Evolutionary conservation across 257 asterid genomes (phyloP), one percentile per base, ranked within the genome.

Genomic region (Ehretia macrophylla): DNA sequence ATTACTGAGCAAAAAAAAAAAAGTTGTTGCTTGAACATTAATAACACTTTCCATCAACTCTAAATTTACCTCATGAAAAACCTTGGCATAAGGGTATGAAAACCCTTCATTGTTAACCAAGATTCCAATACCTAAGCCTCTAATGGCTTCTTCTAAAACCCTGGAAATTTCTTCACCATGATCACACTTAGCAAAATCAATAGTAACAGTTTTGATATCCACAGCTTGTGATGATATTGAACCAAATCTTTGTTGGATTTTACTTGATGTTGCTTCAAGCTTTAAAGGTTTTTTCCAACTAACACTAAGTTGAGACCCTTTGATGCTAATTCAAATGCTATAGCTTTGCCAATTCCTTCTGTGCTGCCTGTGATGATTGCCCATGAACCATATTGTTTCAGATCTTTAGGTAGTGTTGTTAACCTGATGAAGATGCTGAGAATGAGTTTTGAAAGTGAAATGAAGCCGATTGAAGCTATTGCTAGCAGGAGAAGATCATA

Each of bases 51-150:
- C 58, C 21, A 32, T 39, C 51, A 67, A 19, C 18, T 47, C 66
- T 6, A 17, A 45, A 32, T 67, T 67, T 4, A 59, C n/a, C 45
- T 67, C 72, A 45, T 67, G 66, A 32, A 67, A 59, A 14, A 20
- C 59, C 27, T 23, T 59, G 0, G 62, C 61, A 4, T 17, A 32
- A 6, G 66, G 62, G 49, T 59, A 51, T 9, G 51, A 22, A 13
- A 67, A 21, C 11, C 71, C 72, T 3, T 40, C 67, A 37, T 67
- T 67, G n/a, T 67, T 67, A 17, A 68, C 49, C 73, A 68, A 61
- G 17, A 63, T 32, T 14, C 65, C 62, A 22, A 69, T n/a, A 14
- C 40, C 68, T n/a, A 69, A 32, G 8, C 23, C 59, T 18, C 22
- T 32, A 9, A 56, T 40, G 5, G 59, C 62, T 6, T 51, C 62